Evolutionary conservation across 352 stramenopile genomes (phyloP).

Genomic region (Phytophthora constricta): DNA sequence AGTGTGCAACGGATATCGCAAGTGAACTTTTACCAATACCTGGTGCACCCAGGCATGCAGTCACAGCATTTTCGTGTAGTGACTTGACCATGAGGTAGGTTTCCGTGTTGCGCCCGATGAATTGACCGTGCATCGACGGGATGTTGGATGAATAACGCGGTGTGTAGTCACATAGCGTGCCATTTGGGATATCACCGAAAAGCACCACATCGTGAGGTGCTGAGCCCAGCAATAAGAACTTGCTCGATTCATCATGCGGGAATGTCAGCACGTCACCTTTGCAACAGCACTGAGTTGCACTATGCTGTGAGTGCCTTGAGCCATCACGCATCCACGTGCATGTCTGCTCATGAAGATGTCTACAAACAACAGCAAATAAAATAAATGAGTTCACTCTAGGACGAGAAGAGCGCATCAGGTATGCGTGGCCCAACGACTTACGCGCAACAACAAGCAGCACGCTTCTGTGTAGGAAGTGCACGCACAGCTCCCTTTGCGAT

Average conservation of each 20-base stretch:
- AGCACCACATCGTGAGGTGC: conserved; percentile 71
- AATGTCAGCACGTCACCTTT: conserved; percentile 71
- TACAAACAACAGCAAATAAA: conserved; percentile 21
- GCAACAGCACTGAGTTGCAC: conserved; percentile 74
- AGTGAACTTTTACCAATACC: conserved; percentile 87
- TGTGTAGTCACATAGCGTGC: conserved; percentile 67
- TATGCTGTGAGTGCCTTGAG: conserved; percentile 74
- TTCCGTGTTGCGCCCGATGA: conserved; percentile 82
- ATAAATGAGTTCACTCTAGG: neutral
- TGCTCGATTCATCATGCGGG: conserved; percentile 85
- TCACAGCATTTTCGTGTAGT: conserved; percentile 76
- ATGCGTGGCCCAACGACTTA: conserved; percentile 47
- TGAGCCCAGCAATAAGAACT: conserved; percentile 73
- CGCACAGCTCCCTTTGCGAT: conserved; percentile 77
- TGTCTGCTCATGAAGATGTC: conserved; percentile 73
- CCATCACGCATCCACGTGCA: conserved; percentile 74
- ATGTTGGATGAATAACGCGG: conserved; percentile 77
- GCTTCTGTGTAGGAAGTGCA: conserved; percentile 63
- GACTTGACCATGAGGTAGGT: conserved; percentile 83
- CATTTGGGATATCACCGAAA: conserved; percentile 71
- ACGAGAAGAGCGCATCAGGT: neutral
- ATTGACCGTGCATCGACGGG: conserved; percentile 85
- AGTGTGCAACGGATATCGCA: conserved; percentile 82
- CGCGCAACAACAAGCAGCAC: conserved; percentile 81
- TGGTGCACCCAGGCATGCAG: conserved; percentile 71